Conservation (phyloP, 176 grass and related monocot genomes). For the Ensete ventricosum region DNA sequence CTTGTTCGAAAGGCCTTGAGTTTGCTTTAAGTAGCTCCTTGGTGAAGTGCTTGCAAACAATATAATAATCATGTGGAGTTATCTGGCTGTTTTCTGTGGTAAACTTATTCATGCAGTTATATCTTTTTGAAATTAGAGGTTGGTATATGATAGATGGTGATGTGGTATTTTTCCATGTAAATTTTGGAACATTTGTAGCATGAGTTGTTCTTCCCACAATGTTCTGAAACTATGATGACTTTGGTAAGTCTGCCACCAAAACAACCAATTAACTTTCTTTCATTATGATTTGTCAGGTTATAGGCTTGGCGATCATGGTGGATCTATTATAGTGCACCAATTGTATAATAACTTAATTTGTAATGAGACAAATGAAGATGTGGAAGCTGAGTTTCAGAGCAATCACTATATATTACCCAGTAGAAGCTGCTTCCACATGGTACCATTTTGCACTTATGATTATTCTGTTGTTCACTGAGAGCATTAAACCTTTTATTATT, state of each 20-base stretch:
- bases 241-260: too few species aligned
- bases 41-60: constrained; percentile 2
- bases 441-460: constrained; percentile 31
- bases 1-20: background rate
- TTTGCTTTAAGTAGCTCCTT: background rate
- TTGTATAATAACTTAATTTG: constrained; percentile 59
- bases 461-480: background rate
- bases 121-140: too few species aligned
- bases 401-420: constrained; percentile 58
- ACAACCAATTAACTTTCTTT: background rate
- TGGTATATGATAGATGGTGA: too few species aligned
- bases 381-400: constrained; percentile 46
- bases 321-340: constrained; percentile 27
- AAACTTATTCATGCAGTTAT: too few species aligned
- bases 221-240: too few species aligned
- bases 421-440: constrained; percentile 65
- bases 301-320: constrained; percentile 2
- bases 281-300: constrained; percentile 29
- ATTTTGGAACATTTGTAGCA: too few species aligned
- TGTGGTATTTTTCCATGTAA: too few species aligned
- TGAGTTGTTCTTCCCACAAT: too few species aligned
- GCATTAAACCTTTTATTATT: background rate
- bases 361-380: constrained; percentile 43
- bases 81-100: background rate
- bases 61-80: background rate